Percentiles rank a stretch among this genome's conserved stretches.
phyloP scores from a whole-genome alignment of 441 rosid species.

The Adansonia gregorii region DNA sequence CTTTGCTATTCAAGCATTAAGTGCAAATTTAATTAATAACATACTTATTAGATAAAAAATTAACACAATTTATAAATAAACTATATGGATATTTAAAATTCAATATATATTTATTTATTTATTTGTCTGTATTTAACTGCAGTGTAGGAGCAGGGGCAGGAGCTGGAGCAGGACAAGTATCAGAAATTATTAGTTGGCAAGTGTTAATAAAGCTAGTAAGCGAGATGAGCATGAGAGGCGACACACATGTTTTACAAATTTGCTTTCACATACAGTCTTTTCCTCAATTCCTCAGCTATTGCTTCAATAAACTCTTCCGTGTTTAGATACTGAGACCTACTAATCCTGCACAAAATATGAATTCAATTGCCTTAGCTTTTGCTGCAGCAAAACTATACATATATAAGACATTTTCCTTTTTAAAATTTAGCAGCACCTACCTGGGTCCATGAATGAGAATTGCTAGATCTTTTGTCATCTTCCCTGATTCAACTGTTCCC shows the following conservation, averaged over 20 bases:
- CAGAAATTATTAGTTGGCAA: conserved; percentile 9
- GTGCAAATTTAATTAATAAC: no score
- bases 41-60: no score
- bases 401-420: not conserved
- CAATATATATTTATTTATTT: no score
- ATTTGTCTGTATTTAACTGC: no score
- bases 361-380: not conserved
- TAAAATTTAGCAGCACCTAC: conserved; percentile 41
- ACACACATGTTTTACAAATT: conserved; percentile 35
- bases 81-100: no score
- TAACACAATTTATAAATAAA: no score
- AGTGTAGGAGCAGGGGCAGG: no score
- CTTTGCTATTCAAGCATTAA: no score
- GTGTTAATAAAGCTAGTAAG: not conserved
- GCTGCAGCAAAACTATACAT: not conserved
- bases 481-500: conserved; percentile 76
- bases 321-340: conserved; percentile 66
- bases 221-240: not conserved
- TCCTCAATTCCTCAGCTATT: conserved; percentile 69
- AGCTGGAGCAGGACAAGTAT: not conserved
- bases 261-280: conserved; percentile 48
- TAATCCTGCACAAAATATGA: conserved; percentile 45
- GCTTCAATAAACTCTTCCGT: conserved; percentile 91
- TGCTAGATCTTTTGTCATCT: conserved; percentile 97
- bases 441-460: conserved; percentile 76